These are phyloP conservation scores for Arctium minus DNA, from an alignment of 129 eudicot species.

Conservation along the genomic window DNA sequence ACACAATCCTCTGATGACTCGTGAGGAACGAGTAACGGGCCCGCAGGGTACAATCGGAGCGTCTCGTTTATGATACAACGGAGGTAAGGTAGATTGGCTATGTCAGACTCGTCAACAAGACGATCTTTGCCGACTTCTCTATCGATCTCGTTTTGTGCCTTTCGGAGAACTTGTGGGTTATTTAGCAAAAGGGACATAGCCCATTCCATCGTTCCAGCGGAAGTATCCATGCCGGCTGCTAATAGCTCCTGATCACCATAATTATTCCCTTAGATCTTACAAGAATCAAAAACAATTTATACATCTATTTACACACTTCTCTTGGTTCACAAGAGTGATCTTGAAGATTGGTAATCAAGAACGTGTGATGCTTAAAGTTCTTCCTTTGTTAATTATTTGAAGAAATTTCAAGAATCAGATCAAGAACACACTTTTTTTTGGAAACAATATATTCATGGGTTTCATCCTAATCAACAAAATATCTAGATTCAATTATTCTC, in stretches of 20 bases:
- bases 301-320: no score
- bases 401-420: no score
- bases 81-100: slow-evolving; percentile 30
- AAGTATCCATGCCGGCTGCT: slow-evolving; percentile 37
- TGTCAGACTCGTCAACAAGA: slow-evolving; percentile 36
- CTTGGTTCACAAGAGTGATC: no score
- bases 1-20: slow-evolving; percentile 38
- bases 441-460: no score
- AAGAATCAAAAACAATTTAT: no score
- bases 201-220: slow-evolving; percentile 45
- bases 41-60: slow-evolving; percentile 25
- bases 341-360: no score
- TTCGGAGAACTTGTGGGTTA: slow-evolving; percentile 28
- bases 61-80: slow-evolving; percentile 34
- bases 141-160: slow-evolving; percentile 37
- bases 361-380: no score
- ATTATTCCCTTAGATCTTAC: neutral
- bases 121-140: slow-evolving; percentile 7
- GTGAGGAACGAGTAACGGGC: slow-evolving; percentile 31
- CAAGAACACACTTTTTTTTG: no score
- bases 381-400: no score
- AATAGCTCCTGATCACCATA: slow-evolving; percentile 17
- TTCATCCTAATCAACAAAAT: no score
- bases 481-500: no score
- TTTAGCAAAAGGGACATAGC: slow-evolving; percentile 30